These are phyloP conservation scores for Trichoderma gracile DNA, from an alignment of 2,329 filamentous ascomycete genomes.

Conservation along the genomic window DNA sequence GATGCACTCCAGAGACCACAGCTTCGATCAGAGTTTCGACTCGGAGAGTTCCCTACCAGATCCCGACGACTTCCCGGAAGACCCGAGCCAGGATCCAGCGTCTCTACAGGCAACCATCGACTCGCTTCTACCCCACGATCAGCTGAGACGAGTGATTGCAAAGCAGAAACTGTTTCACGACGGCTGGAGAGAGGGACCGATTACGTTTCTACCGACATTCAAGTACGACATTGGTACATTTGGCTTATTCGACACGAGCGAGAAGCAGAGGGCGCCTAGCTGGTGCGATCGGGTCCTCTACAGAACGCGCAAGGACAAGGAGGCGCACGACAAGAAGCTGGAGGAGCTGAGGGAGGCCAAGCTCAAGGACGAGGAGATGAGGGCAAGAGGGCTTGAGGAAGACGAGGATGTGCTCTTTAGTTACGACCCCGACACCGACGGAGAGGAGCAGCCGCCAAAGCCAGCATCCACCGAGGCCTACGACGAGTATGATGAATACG, in stretches of 20 bases:
- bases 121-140: conserved; percentile 86
- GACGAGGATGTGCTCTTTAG: conserved; percentile 88
- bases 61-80: conserved; percentile 65
- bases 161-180: conserved; percentile 81
- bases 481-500: conserved; percentile 57
- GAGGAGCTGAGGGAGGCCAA: conserved; percentile 66
- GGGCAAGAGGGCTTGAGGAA: conserved; percentile 71
- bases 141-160: conserved; percentile 73
- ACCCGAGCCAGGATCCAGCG: conserved; percentile 74
- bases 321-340: conserved; percentile 63
- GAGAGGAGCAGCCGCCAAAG: conserved; percentile 43
- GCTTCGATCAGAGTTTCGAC: conserved; percentile 45
- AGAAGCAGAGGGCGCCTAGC: conserved; percentile 88
- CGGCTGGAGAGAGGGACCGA: conserved; percentile 86
- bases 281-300: conserved; percentile 97
- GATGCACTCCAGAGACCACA: conserved; percentile 37
- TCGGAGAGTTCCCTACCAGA: conserved; percentile 53
- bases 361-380: conserved; percentile 82
- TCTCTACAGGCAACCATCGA: conserved; percentile 86
- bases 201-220: conserved; percentile 90
- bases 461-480: conserved; percentile 51
- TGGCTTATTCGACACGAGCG: conserved; percentile 89
- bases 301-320: conserved; percentile 70
- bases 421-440: conserved; percentile 81
- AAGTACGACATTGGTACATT: conserved; percentile 97